phyloP scores from a whole-genome alignment of 805 yeast genomes.

The Middelhovenomyces tepae region DNA sequence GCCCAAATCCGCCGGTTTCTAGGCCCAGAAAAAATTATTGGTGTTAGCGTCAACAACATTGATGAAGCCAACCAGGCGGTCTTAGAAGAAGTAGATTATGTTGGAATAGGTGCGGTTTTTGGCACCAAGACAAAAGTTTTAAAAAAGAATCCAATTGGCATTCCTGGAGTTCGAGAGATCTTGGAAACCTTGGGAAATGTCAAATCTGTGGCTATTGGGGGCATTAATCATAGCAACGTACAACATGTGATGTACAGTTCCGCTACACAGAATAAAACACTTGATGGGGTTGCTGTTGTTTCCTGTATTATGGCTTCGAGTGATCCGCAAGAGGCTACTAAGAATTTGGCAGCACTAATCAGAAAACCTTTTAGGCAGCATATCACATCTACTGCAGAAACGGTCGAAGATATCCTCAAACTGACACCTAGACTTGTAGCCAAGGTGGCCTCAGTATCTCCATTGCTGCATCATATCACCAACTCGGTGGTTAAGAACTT shows the following conservation, averaged over 20 bases:
- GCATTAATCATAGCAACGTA: conserved; percentile 57
- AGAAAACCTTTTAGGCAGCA: neutral
- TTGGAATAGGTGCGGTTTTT: conserved; percentile 77
- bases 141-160: conserved; percentile 53
- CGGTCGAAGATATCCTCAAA: conserved; percentile 10
- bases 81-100: conserved; percentile 54
- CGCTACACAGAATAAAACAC: conserved; percentile 33
- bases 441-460: conserved; percentile 30
- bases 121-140: conserved; percentile 65
- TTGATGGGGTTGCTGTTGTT: conserved; percentile 86
- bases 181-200: conserved; percentile 32
- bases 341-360: conserved; percentile 22
- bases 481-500: conserved; percentile 82
- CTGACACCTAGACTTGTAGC: conserved; percentile 19
- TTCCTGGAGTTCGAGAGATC: conserved; percentile 52
- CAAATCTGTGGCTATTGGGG: conserved; percentile 72
- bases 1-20: conserved; percentile 44
- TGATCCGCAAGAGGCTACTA: conserved; percentile 47
- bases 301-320: conserved; percentile 68
- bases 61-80: conserved; percentile 48
- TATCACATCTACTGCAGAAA: conserved; percentile 2
- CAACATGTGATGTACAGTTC: conserved; percentile 47
- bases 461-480: conserved; percentile 80
- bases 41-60: conserved; percentile 60
- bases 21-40: conserved; percentile 70